Base-by-base conservation (phyloP, 2,329 filamentous ascomycete genomes). In the Pseudocercospora musae region DNA sequence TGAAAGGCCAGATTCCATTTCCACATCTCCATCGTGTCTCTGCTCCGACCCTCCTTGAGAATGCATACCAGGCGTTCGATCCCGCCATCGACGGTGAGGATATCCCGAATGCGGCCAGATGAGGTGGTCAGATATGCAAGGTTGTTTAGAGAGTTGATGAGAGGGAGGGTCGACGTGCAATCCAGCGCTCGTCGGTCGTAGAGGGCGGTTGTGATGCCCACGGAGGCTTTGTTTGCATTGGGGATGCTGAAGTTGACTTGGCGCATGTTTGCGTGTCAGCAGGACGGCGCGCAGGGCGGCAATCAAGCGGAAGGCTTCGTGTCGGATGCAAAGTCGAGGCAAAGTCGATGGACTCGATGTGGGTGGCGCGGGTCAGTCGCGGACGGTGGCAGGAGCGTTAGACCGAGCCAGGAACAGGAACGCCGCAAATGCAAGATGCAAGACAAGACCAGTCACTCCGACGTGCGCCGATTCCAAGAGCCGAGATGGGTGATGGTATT, bases 21-120 rank as follows among this genome's bases (percentile, higher is more conserved):
- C 95, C 95, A 99, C 91, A 96, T 96, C 77, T 97, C 94, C 94
- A 98, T 97, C 88, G 97, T 89, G 76, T 99, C 94, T 78, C 93
- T 96, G 80, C 91, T 97, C 75, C 95, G 86, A 66, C 95, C 95
- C 78, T 96, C 92, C 79, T 99, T 99, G 77, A 99, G 86, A 74
- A 99, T 97, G 84, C 92, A 97, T 75, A 99, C 91, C 70, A 99
- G 82, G 68, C 94, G 84, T 81, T 99, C 95, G 77, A 99, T 95
- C 66, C 95, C 95, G 78, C 95, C 95, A 89, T 99, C 95, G 80
- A 99, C 92, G 61, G 94, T 98, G 68, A 99, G 85, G 67, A 99
- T 99, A 76, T 99, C 95, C 72, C 95, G 88, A 77, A 99, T 99
- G 66, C 95, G 91, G 66, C 94, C 94, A 2, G 95, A 99, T 2